Base-by-base conservation (phyloP, 176 grass and related monocot genomes). In the Aegilops bicornis region DNA sequence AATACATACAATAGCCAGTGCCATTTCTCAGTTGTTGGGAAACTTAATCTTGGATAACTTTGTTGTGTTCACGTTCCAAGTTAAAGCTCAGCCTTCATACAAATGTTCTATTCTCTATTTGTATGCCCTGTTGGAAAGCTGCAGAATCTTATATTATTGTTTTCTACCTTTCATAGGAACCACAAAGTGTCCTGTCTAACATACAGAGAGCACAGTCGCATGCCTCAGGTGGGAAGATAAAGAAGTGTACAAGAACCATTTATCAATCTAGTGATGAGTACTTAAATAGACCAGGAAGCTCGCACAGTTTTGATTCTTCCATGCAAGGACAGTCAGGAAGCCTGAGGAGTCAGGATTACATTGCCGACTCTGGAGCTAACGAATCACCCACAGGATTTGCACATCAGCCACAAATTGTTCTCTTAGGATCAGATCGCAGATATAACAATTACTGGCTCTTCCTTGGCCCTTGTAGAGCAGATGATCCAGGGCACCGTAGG, bases 391-490 rank as follows among this genome's bases (percentile, higher is more conserved):
- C 67, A 82, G 74, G 86, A 42, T 56, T 72, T 89, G 78, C 69
- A 48, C 87, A 92, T 66, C 89, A 65, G 81, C 83, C 91, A 79
- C 94, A 99, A 87, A 81, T 83, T 78, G 85, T 99, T 90, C 82
- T 78, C 85, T 86, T 97, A 80, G 97, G 97, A 75, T 99, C 92
- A 33, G 97, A 96, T 67, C 88, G 94, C 58, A 89, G 97, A 83
- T 99, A 96, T 89, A 96, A 99, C 79, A 93, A 90, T 77, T 99
- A 96, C 68, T 99, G 94, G 93, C 97, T 96, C 48, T 99, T 99
- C 63, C 89, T 99, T 88, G 94, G 97, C 69, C 94, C 88, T 58
- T 99, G 94, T 83, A 86, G 69, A 45, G 79, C 80, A 84, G 86
- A 90, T 88, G 97, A 99, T 90, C 97, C 94, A 75, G 92, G 97